Conservation (phyloP, 768 basidiomycete species). For the Jaapia argillacea region DNA sequence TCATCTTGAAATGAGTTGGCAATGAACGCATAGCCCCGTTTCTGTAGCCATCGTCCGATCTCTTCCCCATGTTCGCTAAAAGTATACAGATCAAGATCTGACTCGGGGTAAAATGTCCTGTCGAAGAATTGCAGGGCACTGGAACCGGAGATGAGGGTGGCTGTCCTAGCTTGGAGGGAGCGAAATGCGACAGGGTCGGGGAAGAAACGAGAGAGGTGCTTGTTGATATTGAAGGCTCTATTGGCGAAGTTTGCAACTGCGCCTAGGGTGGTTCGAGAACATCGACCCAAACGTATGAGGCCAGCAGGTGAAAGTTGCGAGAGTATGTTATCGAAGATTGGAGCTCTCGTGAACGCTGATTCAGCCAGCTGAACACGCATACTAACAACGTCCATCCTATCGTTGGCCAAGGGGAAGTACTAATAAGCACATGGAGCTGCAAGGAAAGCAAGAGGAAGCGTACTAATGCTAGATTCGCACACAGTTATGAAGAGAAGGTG, state of each 20-base stretch:
- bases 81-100: conserved; percentile 45
- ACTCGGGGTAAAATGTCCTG: conserved; percentile 28
- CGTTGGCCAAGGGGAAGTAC: no score
- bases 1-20: conserved; percentile 13
- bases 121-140: conserved; percentile 43
- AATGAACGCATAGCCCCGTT: conserved; percentile 19
- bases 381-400: no score
- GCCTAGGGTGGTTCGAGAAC: conserved; percentile 10
- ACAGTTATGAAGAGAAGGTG: no score
- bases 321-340: no score
- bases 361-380: no score
- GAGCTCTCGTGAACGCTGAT: no score
- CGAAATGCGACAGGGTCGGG: conserved; percentile 29
- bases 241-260: conserved; percentile 13
- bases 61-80: conserved; percentile 19
- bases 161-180: conserved; percentile 29
- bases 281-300: conserved; percentile 12
- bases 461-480: no score
- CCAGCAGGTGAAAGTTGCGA: neutral
- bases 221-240: conserved; percentile 25
- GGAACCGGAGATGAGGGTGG: conserved; percentile 42
- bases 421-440: no score
- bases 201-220: conserved; percentile 27
- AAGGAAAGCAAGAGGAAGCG: no score
- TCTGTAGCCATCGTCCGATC: conserved; percentile 27